Evolutionary conservation across 768 basidiomycete genomes (phyloP).

Genomic region (Phaeotremella skinneri): DNA sequence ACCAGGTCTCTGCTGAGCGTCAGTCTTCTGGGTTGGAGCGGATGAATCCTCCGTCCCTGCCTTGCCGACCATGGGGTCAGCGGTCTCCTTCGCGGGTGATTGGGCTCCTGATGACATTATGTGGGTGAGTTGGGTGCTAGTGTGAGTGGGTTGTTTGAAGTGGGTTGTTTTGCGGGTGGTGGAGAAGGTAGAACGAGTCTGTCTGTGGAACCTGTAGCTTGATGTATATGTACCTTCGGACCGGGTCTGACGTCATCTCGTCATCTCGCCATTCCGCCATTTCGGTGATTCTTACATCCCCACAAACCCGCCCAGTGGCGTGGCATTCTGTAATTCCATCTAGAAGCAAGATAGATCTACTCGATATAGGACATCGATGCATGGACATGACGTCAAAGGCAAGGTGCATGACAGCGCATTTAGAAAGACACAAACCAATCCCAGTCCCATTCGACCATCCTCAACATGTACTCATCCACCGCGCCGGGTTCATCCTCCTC

Average conservation of each 20-base stretch:
- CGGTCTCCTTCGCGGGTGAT: constrained; percentile 18
- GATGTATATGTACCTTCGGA: not conserved
- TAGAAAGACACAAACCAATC: constrained; percentile 33
- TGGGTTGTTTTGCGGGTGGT: not conserved
- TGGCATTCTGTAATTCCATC: not conserved
- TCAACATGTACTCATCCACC: constrained; percentile 80
- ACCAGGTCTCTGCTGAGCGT: constrained; percentile 30
- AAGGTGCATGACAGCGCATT: not conserved
- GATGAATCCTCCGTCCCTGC: constrained; percentile 11
- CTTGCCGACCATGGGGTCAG: constrained; percentile 22
- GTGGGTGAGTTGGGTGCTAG: constrained; percentile 8
- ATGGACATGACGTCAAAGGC: not conserved
- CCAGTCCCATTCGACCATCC: constrained; percentile 52
- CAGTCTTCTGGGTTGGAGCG: constrained; percentile 18
- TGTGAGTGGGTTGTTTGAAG: not conserved
- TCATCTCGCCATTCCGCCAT: not conserved
- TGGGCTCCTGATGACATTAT: constrained; percentile 20
- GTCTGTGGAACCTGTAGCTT: not conserved
- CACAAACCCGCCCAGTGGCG: not conserved
- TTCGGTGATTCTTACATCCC: not conserved
- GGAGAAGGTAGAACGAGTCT: not conserved
- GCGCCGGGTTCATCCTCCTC: constrained; percentile 64
- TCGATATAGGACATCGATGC: constrained; percentile 3
- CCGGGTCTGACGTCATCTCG: constrained; percentile 14
- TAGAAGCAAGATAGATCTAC: not conserved